phyloP scores from a whole-genome alignment of 1,284 basidiomycete genomes.

The Pyrrhoderma noxium region DNA sequence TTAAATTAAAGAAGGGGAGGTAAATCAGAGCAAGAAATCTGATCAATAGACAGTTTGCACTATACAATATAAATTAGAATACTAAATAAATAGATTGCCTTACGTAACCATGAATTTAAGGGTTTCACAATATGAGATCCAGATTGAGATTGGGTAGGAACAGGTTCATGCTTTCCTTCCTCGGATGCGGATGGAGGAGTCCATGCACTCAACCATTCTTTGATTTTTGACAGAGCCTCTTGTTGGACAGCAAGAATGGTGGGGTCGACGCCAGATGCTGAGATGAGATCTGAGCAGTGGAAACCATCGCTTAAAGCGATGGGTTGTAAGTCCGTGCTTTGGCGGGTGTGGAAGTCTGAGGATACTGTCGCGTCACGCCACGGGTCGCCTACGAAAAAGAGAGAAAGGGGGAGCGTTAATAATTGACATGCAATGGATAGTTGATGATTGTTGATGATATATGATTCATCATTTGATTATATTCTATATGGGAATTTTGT shows the following conservation, averaged over 20 bases:
- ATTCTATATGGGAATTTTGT: too few species aligned
- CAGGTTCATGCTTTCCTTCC: not conserved
- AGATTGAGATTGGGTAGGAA: too few species aligned
- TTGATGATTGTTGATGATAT: too few species aligned
- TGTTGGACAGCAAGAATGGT: slow-evolving; percentile 49
- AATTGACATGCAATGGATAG: too few species aligned
- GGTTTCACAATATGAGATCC: not conserved
- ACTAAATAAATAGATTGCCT: too few species aligned
- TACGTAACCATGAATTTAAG: slow-evolving; percentile 12
- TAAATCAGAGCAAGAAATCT: too few species aligned
- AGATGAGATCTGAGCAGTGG: slow-evolving; percentile 57
- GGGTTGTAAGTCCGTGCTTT: slow-evolving; percentile 46
- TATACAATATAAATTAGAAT: too few species aligned
- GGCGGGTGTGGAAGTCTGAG: slow-evolving; percentile 40
- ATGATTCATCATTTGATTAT: too few species aligned
- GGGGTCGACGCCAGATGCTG: slow-evolving; percentile 36
- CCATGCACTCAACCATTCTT: slow-evolving; percentile 46
- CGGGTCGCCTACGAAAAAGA: slow-evolving; percentile 45
- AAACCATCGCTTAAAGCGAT: slow-evolving; percentile 54
- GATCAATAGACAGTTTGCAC: too few species aligned
- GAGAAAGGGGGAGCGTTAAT: too few species aligned
- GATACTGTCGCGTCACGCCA: slow-evolving; percentile 66
- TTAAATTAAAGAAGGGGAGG: too few species aligned
- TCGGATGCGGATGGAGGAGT: slow-evolving; percentile 11
- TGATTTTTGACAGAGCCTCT: slow-evolving; percentile 37